Evolutionary conservation across 2,329 filamentous ascomycete genomes (phyloP).

Genomic region (Keithomyces neogunnii): DNA sequence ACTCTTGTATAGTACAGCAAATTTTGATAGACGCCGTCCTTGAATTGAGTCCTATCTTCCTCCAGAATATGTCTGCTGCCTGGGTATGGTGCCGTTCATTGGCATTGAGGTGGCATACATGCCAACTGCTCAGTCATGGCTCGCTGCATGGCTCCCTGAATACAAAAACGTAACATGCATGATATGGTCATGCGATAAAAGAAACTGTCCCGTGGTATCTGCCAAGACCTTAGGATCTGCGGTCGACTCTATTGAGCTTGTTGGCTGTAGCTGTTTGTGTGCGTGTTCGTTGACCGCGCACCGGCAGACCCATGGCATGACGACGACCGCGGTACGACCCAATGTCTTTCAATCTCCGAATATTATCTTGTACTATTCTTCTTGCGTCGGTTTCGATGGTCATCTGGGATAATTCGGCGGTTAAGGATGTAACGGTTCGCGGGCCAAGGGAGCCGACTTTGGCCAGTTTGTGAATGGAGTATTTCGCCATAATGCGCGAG

Average conservation of each 20-base stretch:
- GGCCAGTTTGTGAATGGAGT: conserved; percentile 77
- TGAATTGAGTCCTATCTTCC: background rate
- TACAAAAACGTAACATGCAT: background rate
- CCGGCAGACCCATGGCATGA: conserved; percentile 88
- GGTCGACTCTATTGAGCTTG: conserved; percentile 52
- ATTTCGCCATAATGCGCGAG: conserved; percentile 73
- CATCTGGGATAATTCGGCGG: conserved; percentile 80
- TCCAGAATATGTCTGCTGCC: background rate
- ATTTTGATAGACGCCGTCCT: background rate
- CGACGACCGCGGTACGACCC: conserved; percentile 80
- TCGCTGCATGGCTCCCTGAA: background rate
- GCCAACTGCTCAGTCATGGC: background rate
- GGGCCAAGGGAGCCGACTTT: conserved; percentile 67
- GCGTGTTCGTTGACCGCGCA: conserved; percentile 81
- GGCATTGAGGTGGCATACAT: background rate
- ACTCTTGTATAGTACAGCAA: conserved; percentile 18
- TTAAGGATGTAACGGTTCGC: conserved; percentile 73
- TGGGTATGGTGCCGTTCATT: background rate
- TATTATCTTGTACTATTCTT: conserved; percentile 73
- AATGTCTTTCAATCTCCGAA: conserved; percentile 79
- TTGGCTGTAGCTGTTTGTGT: conserved; percentile 57
- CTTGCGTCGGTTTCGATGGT: conserved; percentile 86
- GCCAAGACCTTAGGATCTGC: conserved; percentile 15
- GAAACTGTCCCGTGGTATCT: background rate
- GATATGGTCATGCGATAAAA: background rate